phyloP scores from a whole-genome alignment of 73 alveolate species.

The Halteria grandinella region DNA sequence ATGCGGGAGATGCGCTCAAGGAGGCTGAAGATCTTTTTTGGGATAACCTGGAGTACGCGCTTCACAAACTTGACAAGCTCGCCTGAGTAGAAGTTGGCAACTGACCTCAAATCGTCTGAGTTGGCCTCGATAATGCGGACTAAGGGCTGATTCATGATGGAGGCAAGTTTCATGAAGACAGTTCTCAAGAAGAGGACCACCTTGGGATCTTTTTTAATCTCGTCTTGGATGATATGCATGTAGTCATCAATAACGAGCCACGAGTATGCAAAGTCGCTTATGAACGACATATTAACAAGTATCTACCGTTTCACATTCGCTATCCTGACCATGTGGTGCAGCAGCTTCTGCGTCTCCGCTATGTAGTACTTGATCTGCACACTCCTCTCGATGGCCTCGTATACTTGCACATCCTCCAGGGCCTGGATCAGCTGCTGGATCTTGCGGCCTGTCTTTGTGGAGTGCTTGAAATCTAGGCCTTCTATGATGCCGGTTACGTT shows the following conservation, averaged over 20 bases:
- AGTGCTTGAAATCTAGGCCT: slow-evolving; percentile 79
- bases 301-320: slow-evolving; percentile 85
- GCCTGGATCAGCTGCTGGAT: slow-evolving; percentile 89
- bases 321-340: slow-evolving; percentile 93
- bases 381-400: slow-evolving; percentile 84
- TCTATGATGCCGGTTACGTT: slow-evolving; percentile 82
- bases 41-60: slow-evolving; percentile 92
- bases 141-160: slow-evolving; percentile 92
- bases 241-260: slow-evolving; percentile 91
- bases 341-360: slow-evolving; percentile 80
- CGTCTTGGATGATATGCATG: slow-evolving; percentile 79
- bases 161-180: slow-evolving; percentile 91
- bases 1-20: slow-evolving; percentile 84
- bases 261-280: slow-evolving; percentile 93
- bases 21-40: slow-evolving; percentile 83
- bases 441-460: slow-evolving; percentile 92
- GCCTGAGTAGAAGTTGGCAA: slow-evolving; percentile 94
- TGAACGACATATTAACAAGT: slow-evolving; percentile 86
- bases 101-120: slow-evolving; percentile 91
- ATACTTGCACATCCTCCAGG: slow-evolving; percentile 86
- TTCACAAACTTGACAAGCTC: slow-evolving; percentile 95
- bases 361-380: slow-evolving; percentile 92
- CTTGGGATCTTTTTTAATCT: slow-evolving; percentile 83
- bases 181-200: slow-evolving; percentile 88
- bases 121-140: slow-evolving; percentile 91